Conservation (phyloP, 768 basidiomycete genomes). For the Leucosporidium creatinivorum region DNA sequence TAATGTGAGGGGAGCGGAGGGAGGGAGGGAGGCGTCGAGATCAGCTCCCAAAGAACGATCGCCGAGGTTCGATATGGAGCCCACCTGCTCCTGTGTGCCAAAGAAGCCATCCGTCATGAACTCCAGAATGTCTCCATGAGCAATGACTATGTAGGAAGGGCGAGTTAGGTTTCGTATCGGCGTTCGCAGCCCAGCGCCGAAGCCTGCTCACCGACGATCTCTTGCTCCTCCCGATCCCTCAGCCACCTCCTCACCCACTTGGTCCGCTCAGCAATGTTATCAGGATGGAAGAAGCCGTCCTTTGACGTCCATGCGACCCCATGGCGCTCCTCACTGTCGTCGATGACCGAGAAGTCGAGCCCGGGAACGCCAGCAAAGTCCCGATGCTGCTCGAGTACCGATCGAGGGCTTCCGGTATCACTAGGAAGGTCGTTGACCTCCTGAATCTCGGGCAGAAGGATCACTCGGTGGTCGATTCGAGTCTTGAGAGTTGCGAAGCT, state of each 20-base stretch:
- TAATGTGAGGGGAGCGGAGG: too few species aligned
- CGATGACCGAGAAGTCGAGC: conserved; percentile 37
- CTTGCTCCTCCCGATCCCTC: conserved; percentile 36
- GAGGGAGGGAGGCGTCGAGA: too few species aligned
- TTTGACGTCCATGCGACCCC: conserved; percentile 37
- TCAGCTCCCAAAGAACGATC: not conserved
- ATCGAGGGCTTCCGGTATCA: conserved; percentile 24
- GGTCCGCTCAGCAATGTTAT: conserved; percentile 13
- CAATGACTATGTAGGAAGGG: conserved; percentile 31
- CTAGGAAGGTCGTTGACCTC: conserved; percentile 37
- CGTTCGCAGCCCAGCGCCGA: too few species aligned
- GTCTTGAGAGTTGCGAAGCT: not conserved
- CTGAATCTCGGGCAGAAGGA: conserved; percentile 40
- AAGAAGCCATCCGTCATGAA: conserved; percentile 22
- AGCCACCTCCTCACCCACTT: conserved; percentile 38
- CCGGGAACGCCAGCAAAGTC: conserved; percentile 30
- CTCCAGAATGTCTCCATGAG: conserved; percentile 41
- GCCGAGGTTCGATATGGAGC: too few species aligned
- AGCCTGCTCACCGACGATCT: conserved; percentile 36
- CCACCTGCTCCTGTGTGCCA: conserved; percentile 7
- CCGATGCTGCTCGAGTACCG: conserved; percentile 28
- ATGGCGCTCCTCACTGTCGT: too few species aligned
- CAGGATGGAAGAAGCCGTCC: conserved; percentile 35
- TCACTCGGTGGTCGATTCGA: conserved; percentile 6
- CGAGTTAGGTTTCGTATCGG: not conserved